phyloP scores from a whole-genome alignment of 768 basidiomycete species.

The Clavulina sp. region DNA sequence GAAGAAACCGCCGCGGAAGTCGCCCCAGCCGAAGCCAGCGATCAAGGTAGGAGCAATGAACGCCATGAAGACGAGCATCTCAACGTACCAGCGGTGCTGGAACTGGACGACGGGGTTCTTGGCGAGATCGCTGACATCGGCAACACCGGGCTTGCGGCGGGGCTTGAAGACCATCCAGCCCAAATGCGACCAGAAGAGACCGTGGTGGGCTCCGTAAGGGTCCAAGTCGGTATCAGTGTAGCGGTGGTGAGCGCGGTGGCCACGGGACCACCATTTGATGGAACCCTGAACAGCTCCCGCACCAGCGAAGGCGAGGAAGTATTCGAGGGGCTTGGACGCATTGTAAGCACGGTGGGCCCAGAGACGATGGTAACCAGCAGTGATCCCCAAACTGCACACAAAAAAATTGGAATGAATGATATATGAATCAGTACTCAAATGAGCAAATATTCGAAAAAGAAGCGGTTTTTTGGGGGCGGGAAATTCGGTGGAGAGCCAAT shows the following conservation, averaged over 20 bases:
- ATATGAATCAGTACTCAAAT: neutral
- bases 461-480: no score
- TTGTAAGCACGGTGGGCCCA: constrained; percentile 97
- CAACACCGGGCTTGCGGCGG: constrained; percentile 72
- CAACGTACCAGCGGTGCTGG: constrained; percentile 72
- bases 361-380: constrained; percentile 89
- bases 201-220: constrained; percentile 85
- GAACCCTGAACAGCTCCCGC: constrained; percentile 92
- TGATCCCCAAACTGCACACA: constrained; percentile 31
- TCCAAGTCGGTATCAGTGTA: constrained; percentile 96
- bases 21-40: constrained; percentile 69
- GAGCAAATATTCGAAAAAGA: no score
- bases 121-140: constrained; percentile 73
- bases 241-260: constrained; percentile 92
- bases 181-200: constrained; percentile 72
- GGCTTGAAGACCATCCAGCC: constrained; percentile 93
- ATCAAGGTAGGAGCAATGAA: constrained; percentile 59
- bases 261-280: constrained; percentile 97
- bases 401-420: neutral
- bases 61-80: constrained; percentile 50
- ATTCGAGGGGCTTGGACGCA: constrained; percentile 72
- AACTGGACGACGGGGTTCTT: constrained; percentile 66
- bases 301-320: constrained; percentile 65
- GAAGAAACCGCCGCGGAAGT: constrained; percentile 70
- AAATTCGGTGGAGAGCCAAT: no score